phyloP scores from a whole-genome alignment of 805 yeast species.

The Wickerhamiella dianesei region DNA sequence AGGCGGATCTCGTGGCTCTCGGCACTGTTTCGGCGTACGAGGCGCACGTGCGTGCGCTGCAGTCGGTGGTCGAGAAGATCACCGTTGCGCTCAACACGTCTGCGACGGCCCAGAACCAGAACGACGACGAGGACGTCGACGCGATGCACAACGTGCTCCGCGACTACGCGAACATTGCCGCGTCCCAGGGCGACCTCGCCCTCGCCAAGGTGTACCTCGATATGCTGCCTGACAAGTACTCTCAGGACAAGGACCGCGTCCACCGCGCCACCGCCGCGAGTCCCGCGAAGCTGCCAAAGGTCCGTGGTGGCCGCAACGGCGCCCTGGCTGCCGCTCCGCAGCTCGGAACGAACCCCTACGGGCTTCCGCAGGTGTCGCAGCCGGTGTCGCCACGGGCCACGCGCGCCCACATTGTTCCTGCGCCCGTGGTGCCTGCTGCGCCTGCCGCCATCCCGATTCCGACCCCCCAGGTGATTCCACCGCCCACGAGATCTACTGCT shows the following conservation, averaged over 20 bases:
- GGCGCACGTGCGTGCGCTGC: constrained; percentile 71
- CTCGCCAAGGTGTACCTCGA: constrained; percentile 59
- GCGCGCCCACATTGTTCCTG: not conserved
- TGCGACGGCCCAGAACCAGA: constrained; percentile 22
- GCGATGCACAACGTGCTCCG: constrained; percentile 48
- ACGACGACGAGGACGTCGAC: constrained; percentile 25
- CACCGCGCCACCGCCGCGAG: constrained; percentile 42
- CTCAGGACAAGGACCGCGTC: constrained; percentile 66
- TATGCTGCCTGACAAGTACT: constrained; percentile 55
- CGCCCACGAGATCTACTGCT: constrained; percentile 20
- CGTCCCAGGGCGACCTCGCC: constrained; percentile 72
- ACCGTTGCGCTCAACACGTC: constrained; percentile 43
- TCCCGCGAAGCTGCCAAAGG: not conserved
- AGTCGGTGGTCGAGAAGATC: constrained; percentile 71
- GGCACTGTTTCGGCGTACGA: constrained; percentile 49
- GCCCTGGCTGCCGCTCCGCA: constrained; percentile 4
- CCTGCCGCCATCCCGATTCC: constrained; percentile 5
- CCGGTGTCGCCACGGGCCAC: constrained; percentile 2
- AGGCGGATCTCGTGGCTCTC: constrained; percentile 28
- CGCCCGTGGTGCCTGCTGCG: constrained; percentile 7
- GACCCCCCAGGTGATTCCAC: constrained; percentile 18
- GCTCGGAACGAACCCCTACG: not conserved
- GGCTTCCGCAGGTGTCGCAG: not conserved
- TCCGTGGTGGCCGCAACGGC: not conserved
- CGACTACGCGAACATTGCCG: constrained; percentile 70